Evolutionary conservation across 1,139 yeast genomes (phyloP), one percentile per base, ranked within the genome.

Genomic region (Suhomyces yuchorum): DNA sequence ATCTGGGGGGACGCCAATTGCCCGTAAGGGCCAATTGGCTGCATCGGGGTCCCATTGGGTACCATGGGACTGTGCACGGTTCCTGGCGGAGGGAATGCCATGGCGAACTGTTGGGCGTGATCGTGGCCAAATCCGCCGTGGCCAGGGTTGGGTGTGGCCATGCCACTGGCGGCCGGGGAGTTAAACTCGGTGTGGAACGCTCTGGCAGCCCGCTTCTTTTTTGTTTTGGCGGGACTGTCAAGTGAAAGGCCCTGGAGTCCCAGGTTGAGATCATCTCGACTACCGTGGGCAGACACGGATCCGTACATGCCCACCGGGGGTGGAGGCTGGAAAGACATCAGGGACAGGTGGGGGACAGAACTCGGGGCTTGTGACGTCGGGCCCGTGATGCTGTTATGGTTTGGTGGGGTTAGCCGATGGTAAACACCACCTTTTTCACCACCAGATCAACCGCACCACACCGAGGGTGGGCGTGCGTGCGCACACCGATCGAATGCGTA

Each of bases 131-230:
- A 32, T 8, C 37, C 37, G 4, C 44, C 42, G 2, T 41, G 41
- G 36, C 30, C n/a, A 2, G 36, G 39, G 2, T 36, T 49, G 18
- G 48, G 49, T 1, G 50, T 47, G 17, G 38, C 39, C 15, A 39
- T 9, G 42, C 51, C 46, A 37, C 51, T n/a, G 12, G 52, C 43
- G 3, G 42, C 41, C 0, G 48, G 46, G n/a, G 57, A 41, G 38
- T 52, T 56, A 49, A 62, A 57, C 17, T 60, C 67, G 20, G 69
- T 61, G 52, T 78, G 82, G 60, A 65, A 73, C 1, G 81, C 82
- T 51, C 83, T 66, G 8, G 68, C 75, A 4, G 77, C 63, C 53
- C 80, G 63, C 57, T 75, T 78, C 54, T 73, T 73, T 57, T 62
- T 67, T 30, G 61, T 40, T 44, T 53, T 55, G 9, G 46, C 17